Base-by-base conservation (phyloP, 2,329 filamentous ascomycete species). In the Scedosporium apiospermum region DNA sequence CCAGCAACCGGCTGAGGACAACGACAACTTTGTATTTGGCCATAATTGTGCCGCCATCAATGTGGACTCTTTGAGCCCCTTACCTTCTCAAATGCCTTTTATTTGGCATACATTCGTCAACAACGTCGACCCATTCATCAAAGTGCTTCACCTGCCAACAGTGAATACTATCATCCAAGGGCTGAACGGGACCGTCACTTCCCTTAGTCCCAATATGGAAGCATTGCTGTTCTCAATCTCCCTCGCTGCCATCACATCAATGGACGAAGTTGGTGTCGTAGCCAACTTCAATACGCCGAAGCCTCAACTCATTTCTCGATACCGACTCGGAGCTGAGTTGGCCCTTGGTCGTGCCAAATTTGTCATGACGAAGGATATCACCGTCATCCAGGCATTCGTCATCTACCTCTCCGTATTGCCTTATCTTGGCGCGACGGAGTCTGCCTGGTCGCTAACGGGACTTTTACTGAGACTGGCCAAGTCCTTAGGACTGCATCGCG, bases 61-160 rank as follows among this genome's bases (percentile, higher is more conserved):
- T 9, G 3, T 46, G 3, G 42, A 46, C 14, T 14, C 42, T 14
- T 46, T 46, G n/a, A 46, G n/a, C 6, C 69, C 69, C 0, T 63
- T 71, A 41, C 68, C 69, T 6, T 68, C 69, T 9, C 70, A 72
- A 9, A 67, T 71, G 63, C 62, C 66, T 12, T 72, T 70, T 49
- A 66, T 73, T 18, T 73, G 71, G 71, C 65, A 69, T 9, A 62
- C 64, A n/a, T 73, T 68, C 10, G 42, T 46, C 12, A 46, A 71
- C 18, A 71, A 66, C 51, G 68, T 72, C 5, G 70, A 73, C 27
- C 69, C 70, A 0, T 71, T 73, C 59, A 66, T 73, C 62, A 73
- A 73, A 27, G 59, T 73, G 0, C 65, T 73, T 1, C 65, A 72
- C 59, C 30, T 65, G 1, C 67, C 67, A 7, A 67, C 61, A 5